Evolutionary conservation across 148 eudicot species (phyloP), one percentile per base, ranked within the genome.

Genomic region (Camellia japonica): DNA sequence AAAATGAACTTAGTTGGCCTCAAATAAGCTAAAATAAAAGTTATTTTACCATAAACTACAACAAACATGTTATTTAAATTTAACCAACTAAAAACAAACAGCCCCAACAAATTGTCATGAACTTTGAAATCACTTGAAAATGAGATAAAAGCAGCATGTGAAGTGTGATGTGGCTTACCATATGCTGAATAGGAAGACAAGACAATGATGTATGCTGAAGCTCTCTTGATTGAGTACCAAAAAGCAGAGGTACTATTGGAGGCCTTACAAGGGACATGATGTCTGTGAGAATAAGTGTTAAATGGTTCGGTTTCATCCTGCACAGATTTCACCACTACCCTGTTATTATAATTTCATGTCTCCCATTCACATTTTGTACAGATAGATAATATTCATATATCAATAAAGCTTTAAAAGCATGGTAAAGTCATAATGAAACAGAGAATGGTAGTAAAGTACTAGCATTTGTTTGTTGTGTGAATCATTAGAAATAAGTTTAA

Each of bases 161-260:
- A 20, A 64, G 30, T 23, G 30, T 23, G 30, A 23, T 23, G 30
- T 23, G 30, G 30, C 30, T 18, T 74, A 87, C 89, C 89, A 78
- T 84, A 85, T 16, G 89, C 86, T 51, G 89, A 84, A 75, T 87
- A 87, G 7, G 87, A 87, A 54, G 89, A 78, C 68, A 89, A 79
- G 61, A 87, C 84, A 7, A 87, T 87, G 62, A 84, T 85, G 71
- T 82, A 71, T 8, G 91, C 87, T 2, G 91, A 79, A 56, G 83
- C 87, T 73, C 89, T 81, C 83, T 86, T 86, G 73, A 86, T 86
- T 19, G 89, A 86, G 73, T 87, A 89, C 89, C 89, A 89, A 44
- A 85, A 56, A 8, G 85, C 86, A 62, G 84, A 41, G 41, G 87
- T 84, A 72, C 92, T 89, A 8, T 77, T 68, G 23, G 90, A 86